Evolutionary conservation across 345 rosid genomes (phyloP).

Genomic region (Noccaea caerulescens): DNA sequence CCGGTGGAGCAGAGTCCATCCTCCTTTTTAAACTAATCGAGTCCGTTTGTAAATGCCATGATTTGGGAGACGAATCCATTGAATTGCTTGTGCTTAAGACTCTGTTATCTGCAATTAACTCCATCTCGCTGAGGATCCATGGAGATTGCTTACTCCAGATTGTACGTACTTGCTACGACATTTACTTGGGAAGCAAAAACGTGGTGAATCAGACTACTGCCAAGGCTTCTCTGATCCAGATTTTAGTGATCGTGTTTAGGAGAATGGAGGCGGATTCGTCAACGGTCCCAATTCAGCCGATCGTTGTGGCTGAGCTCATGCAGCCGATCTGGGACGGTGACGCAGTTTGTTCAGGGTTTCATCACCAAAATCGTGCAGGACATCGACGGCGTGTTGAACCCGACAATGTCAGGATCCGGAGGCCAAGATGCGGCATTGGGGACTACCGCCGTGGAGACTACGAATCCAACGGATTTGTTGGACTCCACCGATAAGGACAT

Average conservation of each 20-base stretch:
- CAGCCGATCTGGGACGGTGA: conserved; percentile 71
- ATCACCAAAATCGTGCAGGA: conserved; percentile 75
- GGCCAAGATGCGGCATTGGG: conserved; percentile 60
- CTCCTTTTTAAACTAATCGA: conserved; percentile 69
- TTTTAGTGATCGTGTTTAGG: conserved; percentile 91
- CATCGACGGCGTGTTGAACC: conserved; percentile 69
- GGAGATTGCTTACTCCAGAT: conserved; percentile 85
- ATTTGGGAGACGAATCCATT: conserved; percentile 79
- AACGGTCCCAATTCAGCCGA: conserved; percentile 88
- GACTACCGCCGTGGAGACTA: conserved; percentile 66
- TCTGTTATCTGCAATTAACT: conserved; percentile 82
- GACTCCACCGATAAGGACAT: conserved; percentile 88
- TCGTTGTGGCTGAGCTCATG: conserved; percentile 94
- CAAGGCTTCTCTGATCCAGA: conserved; percentile 93
- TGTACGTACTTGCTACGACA: conserved; percentile 91
- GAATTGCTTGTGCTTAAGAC: conserved; percentile 79
- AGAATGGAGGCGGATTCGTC: conserved; percentile 99
- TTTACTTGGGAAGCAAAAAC: conserved; percentile 88
- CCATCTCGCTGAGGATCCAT: conserved; percentile 81
- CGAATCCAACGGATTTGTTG: conserved; percentile 70
- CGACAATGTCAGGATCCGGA: conserved; percentile 51
- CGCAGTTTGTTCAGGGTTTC: conserved; percentile 86
- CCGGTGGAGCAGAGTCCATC: conserved; percentile 70
- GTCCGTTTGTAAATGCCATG: conserved; percentile 83
- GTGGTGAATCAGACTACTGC: conserved; percentile 95